phyloP scores from a whole-genome alignment of 176 grass and related monocot genomes.

The Aegilops sharonensis region DNA sequence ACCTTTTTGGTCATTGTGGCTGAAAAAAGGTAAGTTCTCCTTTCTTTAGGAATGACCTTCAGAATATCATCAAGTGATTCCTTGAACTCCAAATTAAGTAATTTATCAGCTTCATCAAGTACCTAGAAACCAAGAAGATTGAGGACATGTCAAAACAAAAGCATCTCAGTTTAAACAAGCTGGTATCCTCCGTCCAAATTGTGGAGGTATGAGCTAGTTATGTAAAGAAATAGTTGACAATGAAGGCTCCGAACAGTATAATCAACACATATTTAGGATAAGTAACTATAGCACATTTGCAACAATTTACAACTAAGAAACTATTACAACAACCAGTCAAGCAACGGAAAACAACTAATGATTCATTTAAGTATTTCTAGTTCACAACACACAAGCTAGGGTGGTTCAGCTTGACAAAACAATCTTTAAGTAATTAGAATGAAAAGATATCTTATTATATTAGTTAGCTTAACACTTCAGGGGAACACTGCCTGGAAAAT shows the following conservation, averaged over 20 bases:
- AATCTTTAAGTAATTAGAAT: neutral
- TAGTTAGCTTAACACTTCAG: neutral
- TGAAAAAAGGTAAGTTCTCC: constrained; percentile 88
- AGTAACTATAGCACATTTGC: neutral
- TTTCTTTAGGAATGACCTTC: constrained; percentile 81
- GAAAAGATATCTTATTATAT: neutral
- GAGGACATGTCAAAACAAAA: constrained; percentile 10
- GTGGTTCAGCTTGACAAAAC: neutral
- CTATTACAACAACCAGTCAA: neutral
- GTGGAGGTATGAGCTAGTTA: neutral
- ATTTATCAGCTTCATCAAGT: constrained; percentile 85
- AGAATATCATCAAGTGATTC: constrained; percentile 93
- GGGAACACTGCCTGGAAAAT: neutral
- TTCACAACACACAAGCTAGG: neutral
- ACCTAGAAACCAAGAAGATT: constrained; percentile 50
- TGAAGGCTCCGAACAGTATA: neutral
- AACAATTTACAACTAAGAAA: neutral
- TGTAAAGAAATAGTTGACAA: constrained; percentile 5
- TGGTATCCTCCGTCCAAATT: neutral
- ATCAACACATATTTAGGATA: neutral
- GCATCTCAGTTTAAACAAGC: neutral
- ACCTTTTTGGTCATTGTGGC: constrained; percentile 98
- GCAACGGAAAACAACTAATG: neutral
- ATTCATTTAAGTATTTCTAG: neutral
- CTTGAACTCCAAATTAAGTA: constrained; percentile 93